Evolutionary conservation across 352 stramenopile species (phyloP).

Genomic region (Thraustochytrium sp.): DNA sequence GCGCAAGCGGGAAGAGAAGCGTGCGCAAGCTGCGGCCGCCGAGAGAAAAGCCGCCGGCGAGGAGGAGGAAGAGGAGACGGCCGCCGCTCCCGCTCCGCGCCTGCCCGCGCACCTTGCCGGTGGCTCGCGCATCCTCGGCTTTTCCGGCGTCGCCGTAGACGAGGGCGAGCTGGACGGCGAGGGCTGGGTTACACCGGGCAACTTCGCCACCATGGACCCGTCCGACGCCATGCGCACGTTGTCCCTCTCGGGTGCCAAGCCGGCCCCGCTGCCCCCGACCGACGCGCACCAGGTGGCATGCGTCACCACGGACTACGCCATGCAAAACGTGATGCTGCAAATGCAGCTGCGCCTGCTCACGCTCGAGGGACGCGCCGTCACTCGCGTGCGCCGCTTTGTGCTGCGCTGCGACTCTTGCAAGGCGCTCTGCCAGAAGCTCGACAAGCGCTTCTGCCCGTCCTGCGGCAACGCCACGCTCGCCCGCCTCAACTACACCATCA

Average conservation of each 20-base stretch:
- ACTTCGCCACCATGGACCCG: not conserved
- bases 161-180: conserved; percentile 13
- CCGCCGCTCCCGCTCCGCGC: not conserved
- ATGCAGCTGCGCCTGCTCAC: conserved; percentile 71
- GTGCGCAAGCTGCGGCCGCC: not conserved
- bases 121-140: conserved; percentile 9
- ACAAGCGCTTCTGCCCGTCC: conserved; percentile 89
- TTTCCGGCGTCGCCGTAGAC: conserved; percentile 14
- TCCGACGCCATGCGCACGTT: not conserved
- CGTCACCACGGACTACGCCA: conserved; percentile 79
- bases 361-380: conserved; percentile 66
- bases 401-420: conserved; percentile 92
- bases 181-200: conserved; percentile 5
- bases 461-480: conserved; percentile 92
- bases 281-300: conserved; percentile 55
- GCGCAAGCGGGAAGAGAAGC: not conserved
- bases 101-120: not conserved
- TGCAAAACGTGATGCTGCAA: conserved; percentile 82
- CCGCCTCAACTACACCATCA: conserved; percentile 60
- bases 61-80: not conserved
- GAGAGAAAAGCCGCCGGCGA: not conserved
- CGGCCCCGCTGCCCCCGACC: not conserved
- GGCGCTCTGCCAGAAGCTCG: conserved; percentile 72
- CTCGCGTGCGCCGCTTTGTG: conserved; percentile 81
- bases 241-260: not conserved